These are phyloP conservation scores for Penicillium angulare DNA, from an alignment of 495 filamentous ascomycete species.

Conservation along the genomic window DNA sequence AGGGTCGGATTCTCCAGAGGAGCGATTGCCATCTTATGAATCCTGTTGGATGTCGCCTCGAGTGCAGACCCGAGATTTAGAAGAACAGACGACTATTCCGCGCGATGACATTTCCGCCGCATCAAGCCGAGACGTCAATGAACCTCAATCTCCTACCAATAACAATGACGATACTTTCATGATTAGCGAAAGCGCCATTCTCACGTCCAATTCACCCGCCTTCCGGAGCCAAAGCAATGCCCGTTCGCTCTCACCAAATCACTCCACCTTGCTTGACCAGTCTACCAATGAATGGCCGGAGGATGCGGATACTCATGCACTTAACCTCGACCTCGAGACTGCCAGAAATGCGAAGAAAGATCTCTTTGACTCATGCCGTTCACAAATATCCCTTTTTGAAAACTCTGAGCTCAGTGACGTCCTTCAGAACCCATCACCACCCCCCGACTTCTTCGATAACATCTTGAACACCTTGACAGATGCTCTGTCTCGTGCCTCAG, in stretches of 20 bases:
- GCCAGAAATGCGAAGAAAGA: conserved; percentile 38
- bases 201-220: conserved; percentile 38
- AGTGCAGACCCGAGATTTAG: conserved; percentile 20
- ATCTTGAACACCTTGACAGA: conserved; percentile 31
- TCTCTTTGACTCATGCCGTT: conserved; percentile 41
- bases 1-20: conserved; percentile 27
- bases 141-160: neutral
- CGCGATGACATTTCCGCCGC: conserved; percentile 20
- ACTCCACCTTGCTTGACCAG: conserved; percentile 12
- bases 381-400: conserved; percentile 27
- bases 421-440: conserved; percentile 35
- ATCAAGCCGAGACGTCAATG: conserved; percentile 4
- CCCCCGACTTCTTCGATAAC: conserved; percentile 37
- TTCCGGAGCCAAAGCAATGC: conserved; percentile 16
- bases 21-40: conserved; percentile 21
- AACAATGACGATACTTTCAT: conserved; percentile 31
- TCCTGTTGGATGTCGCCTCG: conserved; percentile 22
- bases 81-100: conserved; percentile 16
- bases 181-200: conserved; percentile 33
- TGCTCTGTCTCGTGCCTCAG: conserved; percentile 36
- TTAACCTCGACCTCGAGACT: conserved; percentile 35
- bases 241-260: conserved; percentile 15
- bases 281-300: conserved; percentile 4
- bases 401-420: conserved; percentile 33
- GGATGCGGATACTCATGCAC: conserved; percentile 20